A percentile compares a stretch with the other conserved stretches of the same genome.
These are phyloP conservation scores for Rhodamnia rubescens DNA, from an alignment of 345 rosid genomes.

Conservation along the genomic window DNA sequence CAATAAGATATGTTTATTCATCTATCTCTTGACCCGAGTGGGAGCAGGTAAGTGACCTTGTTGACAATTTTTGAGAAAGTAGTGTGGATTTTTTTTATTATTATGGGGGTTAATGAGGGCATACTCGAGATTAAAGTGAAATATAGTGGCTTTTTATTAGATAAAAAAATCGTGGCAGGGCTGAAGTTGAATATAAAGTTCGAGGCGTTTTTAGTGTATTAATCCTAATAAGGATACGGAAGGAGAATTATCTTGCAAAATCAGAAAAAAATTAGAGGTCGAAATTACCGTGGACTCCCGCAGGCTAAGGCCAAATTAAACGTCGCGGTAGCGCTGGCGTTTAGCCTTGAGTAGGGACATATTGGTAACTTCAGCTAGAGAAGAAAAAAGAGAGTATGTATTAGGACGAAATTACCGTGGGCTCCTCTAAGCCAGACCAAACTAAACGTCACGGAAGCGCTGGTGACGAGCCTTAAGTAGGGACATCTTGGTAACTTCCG, in stretches of 20 bases:
- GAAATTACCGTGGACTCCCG: neutral
- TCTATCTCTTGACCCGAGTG: too few relatives aligned
- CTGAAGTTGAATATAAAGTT: neutral
- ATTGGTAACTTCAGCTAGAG: too few relatives aligned
- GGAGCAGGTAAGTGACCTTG: fast-evolving
- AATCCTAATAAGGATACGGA: neutral
- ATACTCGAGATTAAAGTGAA: neutral
- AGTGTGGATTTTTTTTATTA: neutral
- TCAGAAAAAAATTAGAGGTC: neutral
- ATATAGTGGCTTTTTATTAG: neutral
- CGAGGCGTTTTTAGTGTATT: neutral
- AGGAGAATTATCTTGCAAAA: neutral
- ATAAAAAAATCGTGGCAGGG: too few relatives aligned
- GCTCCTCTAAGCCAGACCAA: neutral
- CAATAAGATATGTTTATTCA: too few relatives aligned
- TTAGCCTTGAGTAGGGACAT: too few relatives aligned
- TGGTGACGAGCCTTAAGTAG: neutral
- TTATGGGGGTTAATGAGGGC: neutral
- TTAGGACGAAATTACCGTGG: neutral
- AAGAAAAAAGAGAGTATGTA: too few relatives aligned
- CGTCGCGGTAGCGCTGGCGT: too few relatives aligned
- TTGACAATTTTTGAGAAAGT: neutral
- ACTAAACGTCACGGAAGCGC: neutral
- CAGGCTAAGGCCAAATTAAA: too few relatives aligned
- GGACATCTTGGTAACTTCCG: neutral